phyloP scores from a whole-genome alignment of 805 yeast genomes.

The Pichia eremophila region DNA sequence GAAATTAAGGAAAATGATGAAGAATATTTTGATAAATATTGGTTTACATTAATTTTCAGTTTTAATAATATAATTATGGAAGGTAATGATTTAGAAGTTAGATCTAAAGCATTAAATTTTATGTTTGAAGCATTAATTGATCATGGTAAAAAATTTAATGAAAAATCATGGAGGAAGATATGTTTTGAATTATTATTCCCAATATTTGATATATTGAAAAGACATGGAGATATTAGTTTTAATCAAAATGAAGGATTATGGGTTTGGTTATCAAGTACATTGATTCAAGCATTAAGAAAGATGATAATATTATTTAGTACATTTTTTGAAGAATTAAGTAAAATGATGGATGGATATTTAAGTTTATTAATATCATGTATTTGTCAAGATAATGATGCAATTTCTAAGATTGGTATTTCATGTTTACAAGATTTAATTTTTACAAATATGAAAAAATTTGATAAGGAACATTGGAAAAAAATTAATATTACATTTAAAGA shows the following conservation, averaged over 20 bases:
- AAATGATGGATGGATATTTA: conserved; percentile 70
- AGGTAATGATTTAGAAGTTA: conserved; percentile 88
- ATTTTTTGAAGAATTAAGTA: conserved; percentile 68
- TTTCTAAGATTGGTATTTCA: conserved; percentile 87
- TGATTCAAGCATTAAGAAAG: conserved; percentile 88
- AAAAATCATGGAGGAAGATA: conserved; percentile 72
- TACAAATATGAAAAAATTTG: conserved; percentile 63
- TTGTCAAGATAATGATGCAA: conserved; percentile 94
- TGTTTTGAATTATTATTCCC: conserved; percentile 81
- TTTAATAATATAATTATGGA: conserved; percentile 86
- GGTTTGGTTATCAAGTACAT: conserved; percentile 93
- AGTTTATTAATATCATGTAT: conserved; percentile 76
- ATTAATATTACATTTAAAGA: conserved; percentile 55
- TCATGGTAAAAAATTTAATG: conserved; percentile 68
- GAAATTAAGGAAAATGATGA: conserved; percentile 18
- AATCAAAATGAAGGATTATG: conserved; percentile 72
- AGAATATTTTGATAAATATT: conserved; percentile 43
- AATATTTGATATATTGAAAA: conserved; percentile 70
- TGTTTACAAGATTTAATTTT: conserved; percentile 73
- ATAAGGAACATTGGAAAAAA: conserved; percentile 62
- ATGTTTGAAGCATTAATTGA: conserved; percentile 75
- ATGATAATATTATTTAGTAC: conserved; percentile 76
- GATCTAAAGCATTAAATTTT: conserved; percentile 77
- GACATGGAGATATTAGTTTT: conserved; percentile 63
- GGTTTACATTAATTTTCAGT: conserved; percentile 83